phyloP scores from a whole-genome alignment of 164 flowering plant genomes.

The Berberis vulgaris region DNA sequence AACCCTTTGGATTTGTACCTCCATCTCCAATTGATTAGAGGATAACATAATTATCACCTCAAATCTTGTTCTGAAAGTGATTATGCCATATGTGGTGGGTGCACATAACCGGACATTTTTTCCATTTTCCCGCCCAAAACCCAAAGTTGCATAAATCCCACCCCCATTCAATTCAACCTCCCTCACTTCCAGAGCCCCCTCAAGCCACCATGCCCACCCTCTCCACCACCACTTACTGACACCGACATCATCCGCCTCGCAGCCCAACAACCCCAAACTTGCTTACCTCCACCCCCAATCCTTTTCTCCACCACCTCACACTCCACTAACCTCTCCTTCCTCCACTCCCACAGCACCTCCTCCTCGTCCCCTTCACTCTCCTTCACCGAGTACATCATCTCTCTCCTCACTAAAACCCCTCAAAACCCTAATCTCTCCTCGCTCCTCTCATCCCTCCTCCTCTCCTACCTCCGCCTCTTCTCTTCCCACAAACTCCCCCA shows the following conservation, averaged over 20 bases:
- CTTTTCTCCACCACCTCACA: constrained; percentile 39
- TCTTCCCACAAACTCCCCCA: constrained; percentile 41
- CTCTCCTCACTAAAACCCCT: constrained; percentile 36
- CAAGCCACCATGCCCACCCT: constrained; percentile 13
- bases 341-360: constrained; percentile 23
- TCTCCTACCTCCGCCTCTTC: constrained; percentile 44
- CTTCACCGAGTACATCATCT: constrained; percentile 44
- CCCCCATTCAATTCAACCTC: too few species aligned
- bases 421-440: constrained; percentile 27
- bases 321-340: constrained; percentile 41
- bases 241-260: constrained; percentile 41
- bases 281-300: constrained; percentile 26
- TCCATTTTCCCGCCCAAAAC: too few species aligned
- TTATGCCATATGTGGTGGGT: too few species aligned
- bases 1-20: too few species aligned
- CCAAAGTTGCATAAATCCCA: too few species aligned
- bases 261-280: constrained; percentile 18
- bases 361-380: constrained; percentile 39
- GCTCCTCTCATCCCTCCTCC: constrained; percentile 43
- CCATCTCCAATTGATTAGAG: too few species aligned
- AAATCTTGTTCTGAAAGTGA: too few species aligned
- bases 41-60: too few species aligned
- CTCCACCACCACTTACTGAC: constrained; percentile 15
- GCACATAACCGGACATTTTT: too few species aligned
- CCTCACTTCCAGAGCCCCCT: too few species aligned